Evolutionary conservation across 331 rosid genomes (phyloP).

Genomic region (Quercus tomentella): DNA sequence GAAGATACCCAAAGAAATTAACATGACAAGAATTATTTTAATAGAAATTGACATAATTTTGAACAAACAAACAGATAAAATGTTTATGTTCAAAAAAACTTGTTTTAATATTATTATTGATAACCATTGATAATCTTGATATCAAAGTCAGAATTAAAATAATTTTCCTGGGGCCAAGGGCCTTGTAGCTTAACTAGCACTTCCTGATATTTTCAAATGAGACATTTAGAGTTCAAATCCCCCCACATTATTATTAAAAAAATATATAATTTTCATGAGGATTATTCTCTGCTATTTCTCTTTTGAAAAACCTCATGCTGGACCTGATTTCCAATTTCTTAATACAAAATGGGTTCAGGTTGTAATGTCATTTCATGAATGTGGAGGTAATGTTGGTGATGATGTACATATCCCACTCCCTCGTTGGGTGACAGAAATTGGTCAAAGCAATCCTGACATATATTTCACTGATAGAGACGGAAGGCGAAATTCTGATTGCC

Average conservation of each 20-base stretch:
- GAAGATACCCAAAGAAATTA: neutral
- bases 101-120: neutral
- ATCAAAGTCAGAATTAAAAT: neutral
- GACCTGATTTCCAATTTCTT: neutral
- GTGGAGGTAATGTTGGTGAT: slow-evolving; percentile 96
- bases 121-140: neutral
- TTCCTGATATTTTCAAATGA: too few species aligned
- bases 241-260: too few species aligned
- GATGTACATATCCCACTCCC: slow-evolving; percentile 93
- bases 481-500: slow-evolving; percentile 91
- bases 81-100: neutral
- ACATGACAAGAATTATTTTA: neutral
- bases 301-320: neutral
- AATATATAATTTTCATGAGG: neutral
- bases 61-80: neutral
- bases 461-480: slow-evolving; percentile 93
- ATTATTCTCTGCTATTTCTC: neutral
- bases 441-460: slow-evolving; percentile 87
- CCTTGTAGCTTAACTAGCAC: too few species aligned
- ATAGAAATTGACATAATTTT: neutral
- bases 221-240: too few species aligned
- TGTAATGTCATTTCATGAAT: slow-evolving; percentile 93
- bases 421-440: slow-evolving; percentile 94
- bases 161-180: neutral
- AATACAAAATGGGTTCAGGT: slow-evolving; percentile 48